These are phyloP conservation scores for Vaccinium corymbosum DNA, from an alignment of 148 eudicot genomes.

Conservation along the genomic window DNA sequence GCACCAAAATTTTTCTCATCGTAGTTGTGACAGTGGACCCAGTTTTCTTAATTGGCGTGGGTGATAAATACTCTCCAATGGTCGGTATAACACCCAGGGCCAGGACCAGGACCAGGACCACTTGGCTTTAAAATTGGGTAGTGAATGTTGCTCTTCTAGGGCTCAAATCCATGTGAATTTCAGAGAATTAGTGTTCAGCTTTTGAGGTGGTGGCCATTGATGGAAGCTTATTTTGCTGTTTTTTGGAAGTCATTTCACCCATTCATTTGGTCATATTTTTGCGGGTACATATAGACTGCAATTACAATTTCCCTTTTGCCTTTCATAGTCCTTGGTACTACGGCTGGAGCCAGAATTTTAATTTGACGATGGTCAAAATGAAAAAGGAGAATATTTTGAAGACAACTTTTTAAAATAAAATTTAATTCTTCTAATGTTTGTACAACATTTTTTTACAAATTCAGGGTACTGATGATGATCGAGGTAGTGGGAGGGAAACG, in stretches of 20 bases:
- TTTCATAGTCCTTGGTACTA: no score
- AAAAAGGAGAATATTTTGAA: no score
- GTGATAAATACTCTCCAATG: background rate
- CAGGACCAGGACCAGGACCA: background rate
- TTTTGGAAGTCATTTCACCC: background rate
- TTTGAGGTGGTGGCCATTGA: background rate
- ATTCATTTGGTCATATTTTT: slow-evolving; percentile 5
- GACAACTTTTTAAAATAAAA: no score
- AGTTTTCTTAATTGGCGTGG: background rate
- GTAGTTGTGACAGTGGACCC: background rate
- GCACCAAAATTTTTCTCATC: no score
- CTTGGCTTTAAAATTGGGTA: background rate
- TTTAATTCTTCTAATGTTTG: no score
- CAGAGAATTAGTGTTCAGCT: background rate
- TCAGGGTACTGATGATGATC: no score
- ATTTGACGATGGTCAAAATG: no score
- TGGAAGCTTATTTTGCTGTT: background rate
- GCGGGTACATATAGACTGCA: background rate
- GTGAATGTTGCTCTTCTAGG: background rate
- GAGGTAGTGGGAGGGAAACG: no score
- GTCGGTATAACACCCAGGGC: background rate
- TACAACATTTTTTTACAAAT: no score
- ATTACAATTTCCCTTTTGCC: background rate
- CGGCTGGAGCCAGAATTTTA: no score
- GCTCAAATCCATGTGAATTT: slow-evolving; percentile 6